Percentiles rank a stretch among this genome's conserved stretches.
These are phyloP conservation scores for Pinus tabuliformis DNA, from an alignment of 75 land plant species.

Conservation along the genomic window DNA sequence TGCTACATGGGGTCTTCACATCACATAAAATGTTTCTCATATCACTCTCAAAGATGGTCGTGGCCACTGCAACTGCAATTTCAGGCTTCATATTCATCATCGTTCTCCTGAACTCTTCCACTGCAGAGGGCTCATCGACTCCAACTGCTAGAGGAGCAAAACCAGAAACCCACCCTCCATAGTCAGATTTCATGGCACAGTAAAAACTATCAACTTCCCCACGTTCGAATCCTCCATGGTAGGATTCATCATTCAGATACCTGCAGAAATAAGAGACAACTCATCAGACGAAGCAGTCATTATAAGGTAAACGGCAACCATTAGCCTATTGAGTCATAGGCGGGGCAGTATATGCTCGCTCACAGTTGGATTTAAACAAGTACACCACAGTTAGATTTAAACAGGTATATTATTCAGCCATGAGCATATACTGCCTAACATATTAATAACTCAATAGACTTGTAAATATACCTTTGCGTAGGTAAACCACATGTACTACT, in stretches of 20 bases:
- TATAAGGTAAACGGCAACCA: no score
- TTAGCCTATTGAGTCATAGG: no score
- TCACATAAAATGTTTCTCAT: slow-evolving; percentile 32
- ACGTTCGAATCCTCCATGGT: slow-evolving; percentile 69
- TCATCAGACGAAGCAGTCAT: no score
- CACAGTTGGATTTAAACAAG: no score
- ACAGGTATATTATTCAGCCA: no score
- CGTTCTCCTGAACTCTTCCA: slow-evolving; percentile 22
- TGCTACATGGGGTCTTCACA: slow-evolving; percentile 45
- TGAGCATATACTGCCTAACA: no score
- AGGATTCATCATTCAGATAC: slow-evolving; percentile 56
- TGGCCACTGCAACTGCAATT: slow-evolving; percentile 40
- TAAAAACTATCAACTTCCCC: slow-evolving; percentile 32
- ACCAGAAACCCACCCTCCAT: slow-evolving; percentile 31
- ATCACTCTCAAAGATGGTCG: slow-evolving; percentile 52
- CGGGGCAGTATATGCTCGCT: no score
- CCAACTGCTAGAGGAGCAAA: slow-evolving; percentile 42
- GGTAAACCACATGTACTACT: no score
- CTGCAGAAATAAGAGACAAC: slow-evolving; percentile 15
- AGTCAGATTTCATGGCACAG: slow-evolving; percentile 42
- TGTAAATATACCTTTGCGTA: no score
- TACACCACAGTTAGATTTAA: no score
- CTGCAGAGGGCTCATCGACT: slow-evolving; percentile 18
- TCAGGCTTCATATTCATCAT: slow-evolving; percentile 49
- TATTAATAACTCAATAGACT: no score